Evolutionary conservation across 1,139 yeast species (phyloP), one percentile per base, ranked within the genome.

Genomic region (Debaryomyces sp.): DNA sequence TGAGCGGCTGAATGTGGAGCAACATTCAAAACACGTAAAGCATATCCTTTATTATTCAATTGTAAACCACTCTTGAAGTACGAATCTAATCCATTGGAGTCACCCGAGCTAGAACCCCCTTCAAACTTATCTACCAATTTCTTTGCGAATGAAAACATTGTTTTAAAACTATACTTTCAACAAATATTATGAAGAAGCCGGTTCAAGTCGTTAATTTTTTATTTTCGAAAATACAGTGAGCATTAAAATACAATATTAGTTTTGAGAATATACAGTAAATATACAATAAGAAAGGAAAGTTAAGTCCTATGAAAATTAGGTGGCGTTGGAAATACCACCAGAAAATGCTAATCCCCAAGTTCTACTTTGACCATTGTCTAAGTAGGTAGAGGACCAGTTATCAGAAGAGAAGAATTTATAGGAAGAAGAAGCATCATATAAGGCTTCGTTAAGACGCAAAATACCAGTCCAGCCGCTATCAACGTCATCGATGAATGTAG

Each of bases 401-500:
- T 71, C 58, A 18, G 78, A 67, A 6, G 85, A 69, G 68, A 94
- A 94, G 70, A 86, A 92, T 1, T 73, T 61, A 69, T 85, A 91
- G 0, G 97, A 78, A 0, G 78, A 50, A 43, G 62, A 53, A 0
- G 98, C 89, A 63, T 92, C 90, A 56, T 70, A 78, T 40, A 92
- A 70, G 0, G 97, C 97, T 54, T 81, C 81, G 67, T 92, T 89
- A 50, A 90, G 73, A 73, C 84, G 81, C 48, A 92, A 70, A 41
- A 94, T 81, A 39, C 98, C 97, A 42, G 82, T 81, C 98, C 98
- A 94, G 2, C 97, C 97, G 56, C 84, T 85, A 41, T 78, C 75
- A 10, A 90, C 80, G 8, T 68, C 63, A 40, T 69, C 76, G 6
- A 86, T 79, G 50, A 90, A 76, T 1, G 63, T 58, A 4, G 76